Base-by-base conservation (phyloP, 108 stramenopile genomes). In the Pseudonitzschia multistriata region DNA sequence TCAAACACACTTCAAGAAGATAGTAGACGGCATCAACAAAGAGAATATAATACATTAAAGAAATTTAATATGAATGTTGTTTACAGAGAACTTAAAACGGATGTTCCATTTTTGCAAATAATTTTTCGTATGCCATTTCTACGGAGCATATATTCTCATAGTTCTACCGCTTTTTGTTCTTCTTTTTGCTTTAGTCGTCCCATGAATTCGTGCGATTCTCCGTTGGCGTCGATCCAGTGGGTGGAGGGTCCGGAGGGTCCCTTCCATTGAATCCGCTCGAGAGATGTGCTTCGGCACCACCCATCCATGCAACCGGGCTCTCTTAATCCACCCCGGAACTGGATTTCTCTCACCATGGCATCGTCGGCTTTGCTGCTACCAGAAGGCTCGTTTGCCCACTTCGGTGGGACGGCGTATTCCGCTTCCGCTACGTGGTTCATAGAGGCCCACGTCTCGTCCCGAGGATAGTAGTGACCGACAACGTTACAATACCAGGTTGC, bases 401-500 rank as follows among this genome's bases (percentile, higher is more conserved):
- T 42, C 6, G 76, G 77, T 0, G 85, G 82, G 49, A 83, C 47
- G 0, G 76, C 63, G 73, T 83, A 83, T 65, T 83, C 81, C 3
- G 62, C 36, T 14, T 81, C 73, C 65, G 77, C 33, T 1, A 71
- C 53, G 28, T 77, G 48, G 17, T 67, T 49, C 22, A 76, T 48
- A 5, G 40, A 14, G 0, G 67, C 37, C 33, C 40, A 42, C 50
- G 83, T 69, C 74, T 68, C 73, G 33, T 66, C 37, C 10, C 14
- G 37, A 3, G 86, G 86, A 72, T 80, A 71, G 36, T 81, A 87
- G 72, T 87, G 86, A 3, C 72, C 72, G 50, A 87, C 84, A 19
- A 87, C 31, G 62, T 74, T 76, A 3, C 70, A 72, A 65, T 88
- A 88, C 79, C 76, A 84, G n/a, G 49, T 45, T 4, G 84, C 87